Conservation (phyloP, 2,329 filamentous ascomycete genomes). For the Metarhizium anisopliae region DNA sequence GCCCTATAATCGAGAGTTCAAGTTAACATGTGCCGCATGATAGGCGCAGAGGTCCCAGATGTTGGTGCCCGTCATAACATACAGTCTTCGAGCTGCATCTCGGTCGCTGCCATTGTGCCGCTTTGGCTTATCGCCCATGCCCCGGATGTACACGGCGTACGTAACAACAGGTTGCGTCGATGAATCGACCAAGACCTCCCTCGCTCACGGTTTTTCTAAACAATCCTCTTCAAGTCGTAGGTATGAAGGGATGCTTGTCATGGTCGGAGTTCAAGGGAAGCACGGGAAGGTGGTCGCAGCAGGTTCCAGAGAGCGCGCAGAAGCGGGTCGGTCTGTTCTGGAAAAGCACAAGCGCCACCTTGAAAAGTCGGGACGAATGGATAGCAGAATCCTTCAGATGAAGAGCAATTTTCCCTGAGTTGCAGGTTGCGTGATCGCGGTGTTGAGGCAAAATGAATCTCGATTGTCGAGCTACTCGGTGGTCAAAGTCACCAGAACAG, state of each 20-base stretch:
- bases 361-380: neutral
- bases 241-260: conserved; percentile 23
- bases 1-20: conserved; percentile 45
- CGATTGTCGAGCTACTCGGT: neutral
- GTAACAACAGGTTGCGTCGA: neutral
- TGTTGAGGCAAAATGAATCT: neutral
- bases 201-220: conserved; percentile 22
- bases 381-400: neutral
- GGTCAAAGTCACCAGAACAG: neutral
- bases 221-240: conserved; percentile 20
- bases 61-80: conserved; percentile 20
- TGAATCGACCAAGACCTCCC: conserved; percentile 2
- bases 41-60: neutral
- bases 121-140: conserved; percentile 18
- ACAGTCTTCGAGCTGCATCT: conserved; percentile 89
- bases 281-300: neutral
- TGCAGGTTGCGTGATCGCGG: neutral
- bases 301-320: neutral
- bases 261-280: conserved; percentile 12
- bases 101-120: conserved; percentile 62
- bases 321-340: neutral
- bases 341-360: neutral
- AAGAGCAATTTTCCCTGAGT: neutral
- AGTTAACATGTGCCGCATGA: conserved; percentile 13
- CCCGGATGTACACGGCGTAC: conserved; percentile 5